A percentile compares a stretch with the other conserved stretches of the same genome.
These are phyloP conservation scores for Saccharomyces paradoxus DNA, from an alignment of 805 yeast species.

Conservation along the genomic window DNA sequence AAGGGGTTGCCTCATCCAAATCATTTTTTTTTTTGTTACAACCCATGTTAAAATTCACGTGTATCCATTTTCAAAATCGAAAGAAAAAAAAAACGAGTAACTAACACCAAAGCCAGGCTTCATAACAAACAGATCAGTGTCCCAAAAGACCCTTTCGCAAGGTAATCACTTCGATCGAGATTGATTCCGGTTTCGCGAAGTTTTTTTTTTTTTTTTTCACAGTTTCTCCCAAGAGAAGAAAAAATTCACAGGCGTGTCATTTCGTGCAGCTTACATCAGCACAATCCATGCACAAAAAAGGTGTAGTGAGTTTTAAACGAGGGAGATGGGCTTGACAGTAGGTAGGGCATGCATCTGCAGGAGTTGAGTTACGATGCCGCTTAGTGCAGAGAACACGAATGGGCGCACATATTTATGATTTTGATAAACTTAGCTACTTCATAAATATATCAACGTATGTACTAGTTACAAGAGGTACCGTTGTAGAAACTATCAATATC, in stretches of 20 bases:
- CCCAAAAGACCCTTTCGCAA: neutral
- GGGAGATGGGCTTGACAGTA: neutral
- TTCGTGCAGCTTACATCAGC: neutral
- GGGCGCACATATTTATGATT: neutral
- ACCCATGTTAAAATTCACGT: neutral
- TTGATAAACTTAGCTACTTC: neutral
- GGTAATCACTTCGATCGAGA: neutral
- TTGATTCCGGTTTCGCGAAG: neutral
- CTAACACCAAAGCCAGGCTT: neutral
- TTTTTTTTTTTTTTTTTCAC: neutral
- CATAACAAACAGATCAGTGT: neutral
- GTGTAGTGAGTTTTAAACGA: neutral
- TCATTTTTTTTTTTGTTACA: neutral
- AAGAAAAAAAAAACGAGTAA: neutral
- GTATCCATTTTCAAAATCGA: neutral
- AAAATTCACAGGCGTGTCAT: neutral
- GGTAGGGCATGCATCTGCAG: neutral
- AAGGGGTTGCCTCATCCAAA: neutral
- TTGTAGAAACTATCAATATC: neutral
- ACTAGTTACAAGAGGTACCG: neutral
- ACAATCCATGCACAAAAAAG: neutral
- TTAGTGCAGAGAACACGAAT: neutral
- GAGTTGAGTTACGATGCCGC: neutral
- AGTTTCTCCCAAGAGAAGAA: neutral
- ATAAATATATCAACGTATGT: neutral